Conservation (phyloP, 345 rosid genomes). For the Linum tenue region DNA sequence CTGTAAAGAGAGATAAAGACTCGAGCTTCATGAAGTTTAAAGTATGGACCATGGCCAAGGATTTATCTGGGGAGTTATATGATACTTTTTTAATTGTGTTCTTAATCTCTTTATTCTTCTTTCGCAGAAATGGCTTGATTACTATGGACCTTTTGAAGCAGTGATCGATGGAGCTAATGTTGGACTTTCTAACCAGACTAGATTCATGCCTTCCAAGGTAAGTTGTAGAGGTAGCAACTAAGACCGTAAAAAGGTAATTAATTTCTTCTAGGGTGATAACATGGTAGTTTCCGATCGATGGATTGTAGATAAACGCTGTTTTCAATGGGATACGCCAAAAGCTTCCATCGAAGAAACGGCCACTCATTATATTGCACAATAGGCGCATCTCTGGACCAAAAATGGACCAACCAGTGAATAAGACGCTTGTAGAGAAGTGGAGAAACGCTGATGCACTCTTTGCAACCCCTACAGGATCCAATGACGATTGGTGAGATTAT, state of each 20-base stretch:
- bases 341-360: slow-evolving; percentile 55
- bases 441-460: slow-evolving; percentile 51
- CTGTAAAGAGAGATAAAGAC: slow-evolving; percentile 41
- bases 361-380: slow-evolving; percentile 59
- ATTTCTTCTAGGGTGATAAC: slow-evolving; percentile 1
- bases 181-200: slow-evolving; percentile 42
- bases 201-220: slow-evolving; percentile 50
- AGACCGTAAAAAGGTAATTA: background rate
- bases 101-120: background rate
- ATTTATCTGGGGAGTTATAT: slow-evolving; percentile 2
- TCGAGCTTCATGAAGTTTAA: slow-evolving; percentile 56
- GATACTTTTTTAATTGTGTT: slow-evolving; percentile 3
- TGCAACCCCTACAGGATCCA: slow-evolving; percentile 62
- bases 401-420: slow-evolving; percentile 35
- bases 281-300: slow-evolving; percentile 2
- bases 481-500: slow-evolving; percentile 60
- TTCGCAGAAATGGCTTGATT: slow-evolving; percentile 65
- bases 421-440: slow-evolving; percentile 49
- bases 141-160: slow-evolving; percentile 65
- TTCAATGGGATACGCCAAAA: slow-evolving; percentile 47
- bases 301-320: slow-evolving; percentile 42
- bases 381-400: slow-evolving; percentile 37
- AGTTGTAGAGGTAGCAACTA: slow-evolving; percentile 4
- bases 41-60: slow-evolving; percentile 24
- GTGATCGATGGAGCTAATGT: slow-evolving; percentile 64